These are phyloP conservation scores for Blastocystis sp. DNA, from an alignment of 352 stramenopile species.

Conservation along the genomic window DNA sequence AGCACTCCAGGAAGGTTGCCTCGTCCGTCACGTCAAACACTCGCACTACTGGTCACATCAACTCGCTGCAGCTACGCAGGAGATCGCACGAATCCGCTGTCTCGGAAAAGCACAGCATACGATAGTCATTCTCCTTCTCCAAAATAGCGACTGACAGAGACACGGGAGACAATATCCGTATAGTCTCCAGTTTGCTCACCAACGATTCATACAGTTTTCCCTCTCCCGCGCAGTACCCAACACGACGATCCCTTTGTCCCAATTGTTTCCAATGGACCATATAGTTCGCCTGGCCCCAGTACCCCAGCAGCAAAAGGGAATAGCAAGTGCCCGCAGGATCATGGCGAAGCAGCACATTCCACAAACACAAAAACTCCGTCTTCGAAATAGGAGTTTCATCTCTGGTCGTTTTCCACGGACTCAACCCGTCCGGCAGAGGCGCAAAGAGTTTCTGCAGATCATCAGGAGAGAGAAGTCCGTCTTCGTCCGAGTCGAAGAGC, in stretches of 20 bases:
- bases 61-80: not conserved
- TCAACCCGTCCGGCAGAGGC: not conserved
- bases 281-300: not conserved
- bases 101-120: not conserved
- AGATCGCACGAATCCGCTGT: not conserved
- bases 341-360: not conserved
- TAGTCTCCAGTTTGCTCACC: not conserved
- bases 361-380: not conserved
- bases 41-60: not conserved
- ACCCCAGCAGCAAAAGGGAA: not conserved
- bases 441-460: not conserved
- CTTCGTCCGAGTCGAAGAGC: not conserved
- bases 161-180: not conserved
- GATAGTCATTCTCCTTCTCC: not conserved
- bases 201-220: not conserved
- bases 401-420: not conserved
- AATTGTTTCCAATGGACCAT: not conserved
- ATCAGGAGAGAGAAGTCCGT: not conserved
- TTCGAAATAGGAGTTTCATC: not conserved
- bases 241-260: not conserved
- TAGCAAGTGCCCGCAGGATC: not conserved
- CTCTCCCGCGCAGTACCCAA: not conserved
- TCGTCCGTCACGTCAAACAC: not conserved
- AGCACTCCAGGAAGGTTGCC: not conserved
- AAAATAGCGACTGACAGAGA: not conserved